Conservation (phyloP, 306 rosid genomes). For the Casuarina cunninghamiana region DNA sequence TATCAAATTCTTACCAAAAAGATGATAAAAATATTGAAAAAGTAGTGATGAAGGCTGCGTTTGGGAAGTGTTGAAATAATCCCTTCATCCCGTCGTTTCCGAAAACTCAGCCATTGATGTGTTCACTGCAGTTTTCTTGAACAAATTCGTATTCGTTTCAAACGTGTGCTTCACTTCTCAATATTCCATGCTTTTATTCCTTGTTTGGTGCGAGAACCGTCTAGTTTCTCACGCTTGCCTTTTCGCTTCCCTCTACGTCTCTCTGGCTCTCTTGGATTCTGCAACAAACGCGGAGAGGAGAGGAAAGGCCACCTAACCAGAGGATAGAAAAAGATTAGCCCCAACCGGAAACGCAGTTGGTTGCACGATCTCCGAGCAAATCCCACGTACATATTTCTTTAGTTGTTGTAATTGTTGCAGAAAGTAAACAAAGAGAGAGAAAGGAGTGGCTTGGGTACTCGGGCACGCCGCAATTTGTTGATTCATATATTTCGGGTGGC, state of each 20-base stretch:
- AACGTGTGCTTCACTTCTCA: no score
- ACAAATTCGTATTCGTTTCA: no score
- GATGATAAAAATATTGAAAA: no score
- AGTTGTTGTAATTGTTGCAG: background rate
- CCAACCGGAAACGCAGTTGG: slow-evolving; percentile 43
- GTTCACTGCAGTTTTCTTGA: no score
- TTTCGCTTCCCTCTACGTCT: background rate
- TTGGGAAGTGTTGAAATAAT: no score
- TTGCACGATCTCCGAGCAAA: slow-evolving; percentile 54
- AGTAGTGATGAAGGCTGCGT: no score
- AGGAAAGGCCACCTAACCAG: slow-evolving; percentile 36
- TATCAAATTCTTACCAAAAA: background rate
- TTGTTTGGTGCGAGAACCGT: slow-evolving; percentile 23
- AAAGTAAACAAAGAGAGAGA: no score
- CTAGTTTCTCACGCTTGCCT: slow-evolving; percentile 10
- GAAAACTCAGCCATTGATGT: no score
- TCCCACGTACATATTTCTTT: slow-evolving; percentile 12
- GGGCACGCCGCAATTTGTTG: slow-evolving; percentile 21
- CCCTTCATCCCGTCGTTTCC: no score
- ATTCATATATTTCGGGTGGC: slow-evolving; percentile 17
- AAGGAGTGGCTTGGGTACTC: background rate
- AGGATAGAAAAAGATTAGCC: slow-evolving; percentile 5
- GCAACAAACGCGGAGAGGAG: slow-evolving; percentile 43
- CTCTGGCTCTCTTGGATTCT: slow-evolving; percentile 27
- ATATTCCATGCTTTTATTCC: background rate